Conservation (phyloP, 2,329 filamentous ascomycete species). For the Xylaria sp. region DNA sequence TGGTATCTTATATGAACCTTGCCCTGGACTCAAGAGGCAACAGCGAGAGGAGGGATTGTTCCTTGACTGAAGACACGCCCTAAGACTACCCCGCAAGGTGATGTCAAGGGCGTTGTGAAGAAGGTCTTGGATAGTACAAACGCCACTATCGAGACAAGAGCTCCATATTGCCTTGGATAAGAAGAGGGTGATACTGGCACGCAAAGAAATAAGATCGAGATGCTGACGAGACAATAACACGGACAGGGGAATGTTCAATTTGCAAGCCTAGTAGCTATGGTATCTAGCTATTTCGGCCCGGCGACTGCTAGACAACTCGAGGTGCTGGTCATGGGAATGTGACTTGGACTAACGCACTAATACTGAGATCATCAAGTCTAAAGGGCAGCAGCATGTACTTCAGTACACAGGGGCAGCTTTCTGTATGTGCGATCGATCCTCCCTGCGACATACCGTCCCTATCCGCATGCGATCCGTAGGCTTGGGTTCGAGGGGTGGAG, state of each 20-base stretch:
- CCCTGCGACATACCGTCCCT: slow-evolving; percentile 33
- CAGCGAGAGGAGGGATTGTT: slow-evolving; percentile 43
- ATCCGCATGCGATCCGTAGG: slow-evolving; percentile 36
- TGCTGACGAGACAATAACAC: slow-evolving; percentile 46
- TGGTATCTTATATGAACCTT: slow-evolving; percentile 50
- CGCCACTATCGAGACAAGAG: slow-evolving; percentile 43
- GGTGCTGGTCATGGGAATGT: slow-evolving; percentile 46
- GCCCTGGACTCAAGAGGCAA: slow-evolving; percentile 28
- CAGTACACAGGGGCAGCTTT: slow-evolving; percentile 37
- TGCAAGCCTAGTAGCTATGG: slow-evolving; percentile 40
- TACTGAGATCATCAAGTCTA: slow-evolving; percentile 44
- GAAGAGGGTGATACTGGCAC: slow-evolving; percentile 44
- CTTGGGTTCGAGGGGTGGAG: slow-evolving; percentile 38
- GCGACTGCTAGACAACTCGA: slow-evolving; percentile 15
- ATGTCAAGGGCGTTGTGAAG: slow-evolving; percentile 48
- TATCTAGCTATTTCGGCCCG: slow-evolving; percentile 39
- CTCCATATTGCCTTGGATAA: slow-evolving; percentile 28
- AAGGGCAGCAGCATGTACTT: slow-evolving; percentile 44
- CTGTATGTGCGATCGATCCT: slow-evolving; percentile 32
- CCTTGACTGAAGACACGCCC: slow-evolving; percentile 44
- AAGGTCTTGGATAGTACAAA: slow-evolving; percentile 46
- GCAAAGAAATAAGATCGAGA: slow-evolving; percentile 45
- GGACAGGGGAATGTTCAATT: slow-evolving; percentile 50
- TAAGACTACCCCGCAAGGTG: slow-evolving; percentile 42
- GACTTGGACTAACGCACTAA: slow-evolving; percentile 49